Conservation (phyloP, 2,329 filamentous ascomycete genomes). For the Diaporthe vexans region DNA sequence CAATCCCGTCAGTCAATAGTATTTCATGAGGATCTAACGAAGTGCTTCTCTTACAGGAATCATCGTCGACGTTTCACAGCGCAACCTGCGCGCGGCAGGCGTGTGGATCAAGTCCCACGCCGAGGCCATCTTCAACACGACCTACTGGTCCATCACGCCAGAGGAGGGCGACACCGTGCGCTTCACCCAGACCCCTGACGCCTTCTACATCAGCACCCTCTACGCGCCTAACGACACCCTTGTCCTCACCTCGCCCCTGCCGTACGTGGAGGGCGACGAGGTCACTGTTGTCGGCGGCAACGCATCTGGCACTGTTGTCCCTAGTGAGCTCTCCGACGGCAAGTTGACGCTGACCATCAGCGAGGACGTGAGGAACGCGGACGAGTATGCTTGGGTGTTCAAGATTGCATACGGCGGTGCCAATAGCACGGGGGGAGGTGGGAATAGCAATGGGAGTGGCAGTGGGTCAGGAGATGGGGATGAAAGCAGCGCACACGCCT, state of each 20-base stretch:
- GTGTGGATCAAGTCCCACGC: constrained; percentile 66
- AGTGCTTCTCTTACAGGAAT: not conserved
- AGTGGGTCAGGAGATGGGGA: not conserved
- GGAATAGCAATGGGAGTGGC: too few relatives aligned
- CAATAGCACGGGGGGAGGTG: not conserved
- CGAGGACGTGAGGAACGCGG: constrained; percentile 50
- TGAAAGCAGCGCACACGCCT: not conserved
- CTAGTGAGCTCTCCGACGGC: constrained; percentile 43
- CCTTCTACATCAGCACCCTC: constrained; percentile 66
- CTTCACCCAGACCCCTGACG: constrained; percentile 65
- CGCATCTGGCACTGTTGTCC: constrained; percentile 45
- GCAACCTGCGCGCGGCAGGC: constrained; percentile 64
- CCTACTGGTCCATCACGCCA: constrained; percentile 64
- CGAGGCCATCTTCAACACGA: constrained; percentile 71
- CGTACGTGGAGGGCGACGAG: constrained; percentile 60
- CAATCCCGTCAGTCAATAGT: not conserved
- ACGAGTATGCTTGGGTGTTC: constrained; percentile 56
- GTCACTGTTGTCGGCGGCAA: constrained; percentile 58
- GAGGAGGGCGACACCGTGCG: constrained; percentile 59
- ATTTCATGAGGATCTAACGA: not conserved
- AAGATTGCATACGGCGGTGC: constrained; percentile 45
- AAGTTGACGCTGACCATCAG: constrained; percentile 51
- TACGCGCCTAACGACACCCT: constrained; percentile 57
- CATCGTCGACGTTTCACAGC: constrained; percentile 45
- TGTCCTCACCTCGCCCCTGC: constrained; percentile 59